Evolutionary conservation across 2,329 filamentous ascomycete genomes (phyloP).

Genomic region (Moelleriella libera): DNA sequence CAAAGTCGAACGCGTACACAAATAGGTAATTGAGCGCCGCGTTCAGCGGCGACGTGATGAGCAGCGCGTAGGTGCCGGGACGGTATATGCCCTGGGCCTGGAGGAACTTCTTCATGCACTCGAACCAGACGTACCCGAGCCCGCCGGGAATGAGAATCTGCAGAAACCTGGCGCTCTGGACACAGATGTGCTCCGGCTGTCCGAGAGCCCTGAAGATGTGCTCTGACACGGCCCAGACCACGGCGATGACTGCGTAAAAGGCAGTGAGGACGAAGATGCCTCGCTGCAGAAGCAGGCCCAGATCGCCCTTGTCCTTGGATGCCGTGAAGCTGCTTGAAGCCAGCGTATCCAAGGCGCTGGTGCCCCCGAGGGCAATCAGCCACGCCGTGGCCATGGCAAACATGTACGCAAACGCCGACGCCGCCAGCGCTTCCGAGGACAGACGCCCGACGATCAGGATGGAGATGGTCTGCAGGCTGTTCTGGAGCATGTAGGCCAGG

Average conservation of each 20-base stretch:
- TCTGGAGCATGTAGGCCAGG: slow-evolving; percentile 72
- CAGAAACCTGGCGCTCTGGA: slow-evolving; percentile 49
- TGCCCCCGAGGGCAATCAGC: slow-evolving; percentile 75
- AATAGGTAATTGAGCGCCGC: slow-evolving; percentile 69
- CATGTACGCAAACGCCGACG: slow-evolving; percentile 83
- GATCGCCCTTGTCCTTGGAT: slow-evolving; percentile 61
- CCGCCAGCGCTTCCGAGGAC: slow-evolving; percentile 66
- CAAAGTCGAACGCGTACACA: slow-evolving; percentile 56
- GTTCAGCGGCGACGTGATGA: slow-evolving; percentile 73
- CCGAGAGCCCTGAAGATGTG: slow-evolving; percentile 61
- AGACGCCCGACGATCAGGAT: slow-evolving; percentile 70
- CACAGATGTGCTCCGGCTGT: slow-evolving; percentile 64
- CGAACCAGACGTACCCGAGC: slow-evolving; percentile 77
- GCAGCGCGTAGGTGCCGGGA: slow-evolving; percentile 68
- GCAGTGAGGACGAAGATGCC: slow-evolving; percentile 56
- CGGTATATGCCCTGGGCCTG: slow-evolving; percentile 83
- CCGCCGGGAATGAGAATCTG: slow-evolving; percentile 65
- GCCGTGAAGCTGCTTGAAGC: slow-evolving; percentile 74
- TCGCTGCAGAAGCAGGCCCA: slow-evolving; percentile 67
- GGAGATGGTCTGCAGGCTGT: slow-evolving; percentile 69
- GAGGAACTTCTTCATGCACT: slow-evolving; percentile 72
- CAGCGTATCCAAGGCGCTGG: slow-evolving; percentile 74
- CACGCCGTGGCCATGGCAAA: slow-evolving; percentile 83
- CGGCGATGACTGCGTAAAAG: slow-evolving; percentile 59
- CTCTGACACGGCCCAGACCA: slow-evolving; percentile 64